A percentile compares a stretch with the other conserved stretches of the same genome.
phyloP scores from a whole-genome alignment of 2,329 filamentous ascomycete genomes.

The Macroventuria anomochaeta region DNA sequence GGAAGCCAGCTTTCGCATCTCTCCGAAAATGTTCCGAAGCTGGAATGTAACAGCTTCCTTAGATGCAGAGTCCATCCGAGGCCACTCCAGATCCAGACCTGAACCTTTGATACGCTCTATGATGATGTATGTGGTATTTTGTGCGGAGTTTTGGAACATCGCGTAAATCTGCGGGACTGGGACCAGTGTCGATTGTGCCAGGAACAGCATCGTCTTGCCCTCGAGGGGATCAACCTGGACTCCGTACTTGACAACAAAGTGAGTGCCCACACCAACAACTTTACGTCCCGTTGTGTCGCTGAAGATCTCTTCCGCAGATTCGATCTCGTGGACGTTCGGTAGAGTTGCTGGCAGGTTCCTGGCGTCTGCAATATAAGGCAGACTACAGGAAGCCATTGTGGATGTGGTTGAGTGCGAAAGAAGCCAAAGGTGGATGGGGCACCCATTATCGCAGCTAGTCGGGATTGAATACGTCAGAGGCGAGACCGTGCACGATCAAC shows the following conservation, averaged over 20 bases:
- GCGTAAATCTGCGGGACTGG: constrained; percentile 21
- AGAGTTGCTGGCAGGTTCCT: constrained; percentile 25
- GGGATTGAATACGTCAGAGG: background rate
- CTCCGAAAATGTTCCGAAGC: constrained; percentile 4
- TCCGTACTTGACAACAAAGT: constrained; percentile 24
- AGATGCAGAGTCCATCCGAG: constrained; percentile 1
- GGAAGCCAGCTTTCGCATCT: constrained; percentile 18
- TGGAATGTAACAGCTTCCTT: constrained; percentile 9
- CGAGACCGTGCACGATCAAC: background rate
- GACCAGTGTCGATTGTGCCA: constrained; percentile 13
- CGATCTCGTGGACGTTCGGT: constrained; percentile 25
- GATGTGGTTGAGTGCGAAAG: background rate
- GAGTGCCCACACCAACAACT: constrained; percentile 20
- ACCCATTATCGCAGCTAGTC: background rate
- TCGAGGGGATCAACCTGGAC: constrained; percentile 11
- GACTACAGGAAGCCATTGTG: constrained; percentile 18
- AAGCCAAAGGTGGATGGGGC: background rate
- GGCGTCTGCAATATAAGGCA: constrained; percentile 25
- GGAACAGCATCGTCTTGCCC: constrained; percentile 18
- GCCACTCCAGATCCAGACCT: constrained; percentile 9
- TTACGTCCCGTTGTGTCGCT: constrained; percentile 9
- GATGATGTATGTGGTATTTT: constrained; percentile 14
- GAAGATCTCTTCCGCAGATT: constrained; percentile 26
- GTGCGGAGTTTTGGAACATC: constrained; percentile 3
- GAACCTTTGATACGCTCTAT: constrained; percentile 19